Percentiles rank a stretch among this genome's conserved stretches.
These are phyloP conservation scores for Cytospora mali DNA, from an alignment of 2,329 filamentous ascomycete species.

Conservation along the genomic window DNA sequence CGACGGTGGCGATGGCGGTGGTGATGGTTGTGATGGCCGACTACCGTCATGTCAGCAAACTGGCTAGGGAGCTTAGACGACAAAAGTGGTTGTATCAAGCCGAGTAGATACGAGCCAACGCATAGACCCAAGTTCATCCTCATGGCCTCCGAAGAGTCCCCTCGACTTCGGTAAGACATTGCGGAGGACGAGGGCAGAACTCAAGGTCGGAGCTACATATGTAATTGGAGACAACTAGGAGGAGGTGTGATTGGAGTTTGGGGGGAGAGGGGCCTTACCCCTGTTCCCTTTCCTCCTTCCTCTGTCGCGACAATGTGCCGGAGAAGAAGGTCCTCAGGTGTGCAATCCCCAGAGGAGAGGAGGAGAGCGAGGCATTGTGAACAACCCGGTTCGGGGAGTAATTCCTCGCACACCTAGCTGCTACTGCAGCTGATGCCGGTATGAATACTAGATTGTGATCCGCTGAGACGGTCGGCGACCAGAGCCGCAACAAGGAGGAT, in stretches of 20 bases:
- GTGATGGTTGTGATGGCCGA: conserved; percentile 4
- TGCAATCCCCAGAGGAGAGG: neutral
- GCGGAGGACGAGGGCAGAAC: neutral
- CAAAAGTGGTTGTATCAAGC: too few species aligned
- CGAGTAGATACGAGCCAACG: neutral
- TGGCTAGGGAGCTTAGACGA: neutral
- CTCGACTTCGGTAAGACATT: neutral
- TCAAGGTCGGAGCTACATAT: neutral
- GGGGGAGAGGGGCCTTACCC: conserved; percentile 15
- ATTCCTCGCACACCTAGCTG: neutral
- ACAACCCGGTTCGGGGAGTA: conserved; percentile 1
- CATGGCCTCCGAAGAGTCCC: neutral
- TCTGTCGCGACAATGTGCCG: conserved; percentile 17
- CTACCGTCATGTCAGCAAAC: conserved; percentile 21
- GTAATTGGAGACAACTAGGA: neutral
- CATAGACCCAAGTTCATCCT: neutral
- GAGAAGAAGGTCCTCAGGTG: conserved; percentile 25
- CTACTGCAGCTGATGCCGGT: neutral
- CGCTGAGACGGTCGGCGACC: neutral
- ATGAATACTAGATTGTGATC: neutral
- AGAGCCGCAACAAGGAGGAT: conserved; percentile 6
- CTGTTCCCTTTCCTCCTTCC: conserved; percentile 18
- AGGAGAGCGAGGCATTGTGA: neutral
- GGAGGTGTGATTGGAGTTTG: neutral
- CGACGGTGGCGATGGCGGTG: neutral